Evolutionary conservation across 2,329 filamentous ascomycete genomes (phyloP), one percentile per base, ranked within the genome.

Genomic region (Pezicula radicicola): DNA sequence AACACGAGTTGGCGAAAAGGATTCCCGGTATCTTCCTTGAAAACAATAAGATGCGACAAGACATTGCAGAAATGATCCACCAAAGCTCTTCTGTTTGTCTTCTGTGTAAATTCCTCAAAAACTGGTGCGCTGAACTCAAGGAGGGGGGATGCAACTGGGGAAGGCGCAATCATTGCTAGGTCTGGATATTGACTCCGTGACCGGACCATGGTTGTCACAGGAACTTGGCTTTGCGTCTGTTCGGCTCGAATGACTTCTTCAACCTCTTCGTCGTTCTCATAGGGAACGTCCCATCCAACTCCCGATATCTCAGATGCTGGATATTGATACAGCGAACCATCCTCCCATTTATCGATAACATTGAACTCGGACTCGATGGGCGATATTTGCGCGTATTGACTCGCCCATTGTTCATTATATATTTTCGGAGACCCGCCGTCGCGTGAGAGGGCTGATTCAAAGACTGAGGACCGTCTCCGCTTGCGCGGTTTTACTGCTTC

Each of bases 61-160:
- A 83, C 78, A 56, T 83, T 84, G 70, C 80, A 82, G 59, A 85
- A 85, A 66, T 86, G 81, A 55, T 82, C 79, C 12, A 86, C 72
- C 21, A 85, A 68, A 2, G 73, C 75, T 9, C 83, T 75, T 5
- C 81, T 75, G 57, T 80, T 79, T 25, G 72, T 73, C 13, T 72
- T 75, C 10, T 74, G 71, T 2, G 80, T 78, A 60, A 84, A 84
- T 52, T 85, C 81, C 44, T 73, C 72, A 59, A 83, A 85, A 1
- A 70, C 69, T 1, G 81, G 81, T 8, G 74, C 62, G 52, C 68
- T 69, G 54, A 84, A 81, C 37, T 81, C 79, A 9, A 80, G 66
- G 5, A 75, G 67, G 2, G 61, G 61, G 10, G 60, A 64, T 6
- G 52, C 55, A 18, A 60, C 54, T 2, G 61, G 60, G 9, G 60